Conservation (phyloP, 2,329 filamentous ascomycete species). For the Cordyceps pruinosa region DNA sequence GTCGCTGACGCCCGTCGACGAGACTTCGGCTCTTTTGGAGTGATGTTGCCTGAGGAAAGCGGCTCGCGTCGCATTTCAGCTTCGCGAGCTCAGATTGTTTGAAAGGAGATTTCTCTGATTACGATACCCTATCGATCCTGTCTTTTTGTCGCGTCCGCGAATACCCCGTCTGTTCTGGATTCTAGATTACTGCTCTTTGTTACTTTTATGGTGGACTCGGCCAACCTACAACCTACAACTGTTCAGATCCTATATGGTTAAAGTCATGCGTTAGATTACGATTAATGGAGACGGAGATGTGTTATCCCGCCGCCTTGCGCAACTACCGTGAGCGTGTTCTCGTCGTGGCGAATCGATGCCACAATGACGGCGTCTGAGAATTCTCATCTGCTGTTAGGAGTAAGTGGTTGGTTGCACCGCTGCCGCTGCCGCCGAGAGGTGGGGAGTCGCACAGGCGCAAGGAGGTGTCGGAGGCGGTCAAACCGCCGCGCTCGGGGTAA, state of each 20-base stretch:
- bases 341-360: too few species aligned
- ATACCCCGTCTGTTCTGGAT: background rate
- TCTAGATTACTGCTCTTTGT: background rate
- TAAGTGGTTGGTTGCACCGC: too few species aligned
- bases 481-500: too few species aligned
- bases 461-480: too few species aligned
- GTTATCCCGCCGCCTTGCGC: background rate
- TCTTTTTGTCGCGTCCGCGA: background rate
- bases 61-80: background rate
- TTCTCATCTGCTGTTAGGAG: too few species aligned
- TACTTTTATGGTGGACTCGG: background rate
- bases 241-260: background rate
- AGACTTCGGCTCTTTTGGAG: slow-evolving; percentile 6
- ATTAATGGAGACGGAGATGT: background rate
- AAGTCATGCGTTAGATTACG: background rate
- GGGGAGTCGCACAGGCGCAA: too few species aligned
- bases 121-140: background rate
- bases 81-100: background rate
- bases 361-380: too few species aligned
- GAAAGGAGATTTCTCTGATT: background rate
- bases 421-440: too few species aligned
- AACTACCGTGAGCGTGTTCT: too few species aligned
- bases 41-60: background rate
- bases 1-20: background rate
- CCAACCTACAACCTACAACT: background rate